Evolutionary conservation across 148 eudicot genomes (phyloP), one percentile per base, ranked within the genome.

Genomic region (Rhododendron molle): DNA sequence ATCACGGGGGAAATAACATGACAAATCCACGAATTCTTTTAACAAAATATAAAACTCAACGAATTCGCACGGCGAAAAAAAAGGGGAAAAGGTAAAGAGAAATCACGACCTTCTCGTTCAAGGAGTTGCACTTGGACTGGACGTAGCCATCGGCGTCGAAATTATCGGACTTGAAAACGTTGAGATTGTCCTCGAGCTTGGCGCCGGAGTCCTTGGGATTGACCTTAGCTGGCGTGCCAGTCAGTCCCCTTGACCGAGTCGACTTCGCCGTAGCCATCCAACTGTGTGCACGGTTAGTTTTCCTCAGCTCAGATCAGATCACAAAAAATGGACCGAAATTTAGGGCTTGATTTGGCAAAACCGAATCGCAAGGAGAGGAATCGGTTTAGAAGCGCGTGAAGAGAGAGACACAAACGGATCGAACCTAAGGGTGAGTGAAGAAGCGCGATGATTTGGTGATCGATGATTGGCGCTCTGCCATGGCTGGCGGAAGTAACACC

Each of bases 101-200:
- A 47, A 54, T 34, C 21, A 20, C 5, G 56, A 97, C 99, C 99
- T 97, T 95, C 47, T 97, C 99, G 76, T 89, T 93, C 47, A 95
- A 89, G 26, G 99, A 91, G 78, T 86, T 88, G 74, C 96, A 97
- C 88, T 93, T 95, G 90, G 98, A 91, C 87, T 95, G 93, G 58
- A 97, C 95, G 87, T 83, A 95, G 28, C 86, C 83, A 87, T 93
- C 95, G 81, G 98, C 96, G 77, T 95, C 96, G 86, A 95, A 97
- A 76, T 88, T 91, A 88, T 95, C 94, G 88, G 93, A 90, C 49
- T 91, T 96, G 92, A 97, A 97, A 32, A 93, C 92, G 67, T 91
- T 94, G 78, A 97, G 91, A 90, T 90, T 95, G 72, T 95, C 98
- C 86, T 97, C 98, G 78, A 95, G 93, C 86, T 94, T 95, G 11